A percentile compares a stretch with the other conserved stretches of the same genome.
Evolutionary conservation across 2,329 filamentous ascomycete genomes (phyloP).

Genomic region (Torrubiella hemipterigena): DNA sequence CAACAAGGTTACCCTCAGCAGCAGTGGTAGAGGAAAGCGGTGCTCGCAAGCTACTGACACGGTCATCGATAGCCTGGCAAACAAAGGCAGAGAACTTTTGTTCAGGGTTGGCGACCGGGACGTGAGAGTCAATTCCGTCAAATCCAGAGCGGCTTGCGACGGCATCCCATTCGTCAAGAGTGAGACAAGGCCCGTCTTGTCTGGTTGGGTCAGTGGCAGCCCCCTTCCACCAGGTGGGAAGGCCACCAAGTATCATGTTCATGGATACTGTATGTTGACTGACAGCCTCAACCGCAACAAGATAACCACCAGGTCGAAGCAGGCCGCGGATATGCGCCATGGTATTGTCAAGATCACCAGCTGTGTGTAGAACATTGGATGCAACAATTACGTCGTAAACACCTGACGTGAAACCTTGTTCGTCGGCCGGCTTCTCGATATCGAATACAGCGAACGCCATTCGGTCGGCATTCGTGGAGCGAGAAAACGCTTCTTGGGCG

Average conservation of each 20-base stretch:
- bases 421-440: constrained; percentile 12
- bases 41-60: neutral
- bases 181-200: constrained; percentile 3
- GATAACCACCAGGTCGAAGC: constrained; percentile 16
- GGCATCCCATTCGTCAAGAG: constrained; percentile 2
- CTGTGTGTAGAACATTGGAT: constrained; percentile 15
- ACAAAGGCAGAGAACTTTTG: constrained; percentile 11
- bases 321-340: constrained; percentile 10
- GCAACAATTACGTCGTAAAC: constrained; percentile 15
- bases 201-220: constrained; percentile 12
- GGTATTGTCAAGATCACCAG: constrained; percentile 10
- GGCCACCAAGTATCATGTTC: constrained; percentile 11
- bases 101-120: neutral
- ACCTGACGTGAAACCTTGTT: constrained; percentile 12
- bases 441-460: constrained; percentile 21
- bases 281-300: constrained; percentile 14
- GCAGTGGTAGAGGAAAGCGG: neutral
- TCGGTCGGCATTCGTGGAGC: constrained; percentile 2
- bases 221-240: constrained; percentile 17
- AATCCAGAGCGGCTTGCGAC: constrained; percentile 3
- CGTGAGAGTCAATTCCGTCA: constrained; percentile 5
- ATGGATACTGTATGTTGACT: constrained; percentile 6
- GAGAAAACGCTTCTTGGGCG: constrained; percentile 10
- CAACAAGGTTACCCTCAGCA: constrained; percentile 1
- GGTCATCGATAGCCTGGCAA: constrained; percentile 8